Conservation (phyloP, 371 early-diverging fungal species). For the Lichtheimia corymbifera region DNA sequence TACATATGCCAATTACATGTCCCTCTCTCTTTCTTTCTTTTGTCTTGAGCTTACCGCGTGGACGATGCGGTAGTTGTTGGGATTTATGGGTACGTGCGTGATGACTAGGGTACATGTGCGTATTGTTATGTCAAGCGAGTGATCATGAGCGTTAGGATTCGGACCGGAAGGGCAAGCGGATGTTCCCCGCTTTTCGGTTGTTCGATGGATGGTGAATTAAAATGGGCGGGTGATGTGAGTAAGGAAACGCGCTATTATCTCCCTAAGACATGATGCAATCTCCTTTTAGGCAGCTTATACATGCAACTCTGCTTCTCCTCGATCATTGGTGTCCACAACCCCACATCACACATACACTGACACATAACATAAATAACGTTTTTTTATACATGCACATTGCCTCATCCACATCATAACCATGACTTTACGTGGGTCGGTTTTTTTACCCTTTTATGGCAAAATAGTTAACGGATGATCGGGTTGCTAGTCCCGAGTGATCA, state of each 20-base stretch:
- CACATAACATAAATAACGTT: background rate
- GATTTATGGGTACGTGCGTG: constrained; percentile 1
- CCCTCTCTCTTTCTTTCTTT: background rate
- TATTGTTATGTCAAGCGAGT: background rate
- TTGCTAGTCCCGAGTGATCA: background rate
- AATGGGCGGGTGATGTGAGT: too few relatives aligned
- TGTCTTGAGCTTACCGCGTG: too few relatives aligned
- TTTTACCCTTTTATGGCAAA: background rate
- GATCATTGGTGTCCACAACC: background rate
- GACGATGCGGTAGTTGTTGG: too few relatives aligned
- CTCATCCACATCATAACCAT: too few relatives aligned
- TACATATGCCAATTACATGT: background rate
- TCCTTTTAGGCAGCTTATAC: background rate
- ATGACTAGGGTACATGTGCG: background rate
- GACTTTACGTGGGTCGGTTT: background rate
- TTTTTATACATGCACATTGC: background rate
- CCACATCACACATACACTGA: background rate
- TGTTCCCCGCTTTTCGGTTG: background rate
- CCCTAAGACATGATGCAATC: background rate
- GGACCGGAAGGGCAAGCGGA: background rate
- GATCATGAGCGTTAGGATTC: background rate
- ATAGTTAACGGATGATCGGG: background rate
- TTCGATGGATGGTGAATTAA: too few relatives aligned
- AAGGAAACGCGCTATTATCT: background rate
- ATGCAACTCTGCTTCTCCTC: constrained; percentile 3